These are phyloP conservation scores for Penicillium sp. DNA, from an alignment of 2,329 filamentous ascomycete genomes.

Conservation along the genomic window DNA sequence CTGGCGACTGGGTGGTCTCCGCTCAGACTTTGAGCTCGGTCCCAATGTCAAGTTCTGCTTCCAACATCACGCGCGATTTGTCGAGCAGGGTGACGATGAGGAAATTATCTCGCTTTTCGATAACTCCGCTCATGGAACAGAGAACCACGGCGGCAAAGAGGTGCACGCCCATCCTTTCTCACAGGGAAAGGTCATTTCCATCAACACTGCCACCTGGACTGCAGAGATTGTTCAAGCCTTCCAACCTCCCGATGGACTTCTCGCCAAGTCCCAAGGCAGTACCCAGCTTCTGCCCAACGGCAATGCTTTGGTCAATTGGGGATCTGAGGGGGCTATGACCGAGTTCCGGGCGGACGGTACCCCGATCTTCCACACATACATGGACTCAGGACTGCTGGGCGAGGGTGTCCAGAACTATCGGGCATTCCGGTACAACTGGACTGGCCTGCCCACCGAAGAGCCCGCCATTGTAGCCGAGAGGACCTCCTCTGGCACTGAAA, in stretches of 20 bases:
- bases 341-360: conserved; percentile 34
- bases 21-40: conserved; percentile 44
- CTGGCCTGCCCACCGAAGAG: conserved; percentile 35
- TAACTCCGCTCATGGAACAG: conserved; percentile 49
- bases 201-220: conserved; percentile 46
- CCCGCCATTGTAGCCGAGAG: conserved; percentile 40
- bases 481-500: conserved; percentile 30
- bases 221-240: conserved; percentile 49
- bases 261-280: conserved; percentile 53
- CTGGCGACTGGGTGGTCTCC: conserved; percentile 49
- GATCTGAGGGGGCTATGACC: conserved; percentile 47
- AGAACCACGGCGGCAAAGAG: conserved; percentile 33
- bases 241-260: conserved; percentile 50
- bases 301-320: conserved; percentile 59
- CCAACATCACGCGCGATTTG: conserved; percentile 52
- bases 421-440: conserved; percentile 42
- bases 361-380: conserved; percentile 40
- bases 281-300: conserved; percentile 55
- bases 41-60: conserved; percentile 49
- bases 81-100: conserved; percentile 46
- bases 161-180: conserved; percentile 43
- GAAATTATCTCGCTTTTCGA: conserved; percentile 56
- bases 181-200: conserved; percentile 46
- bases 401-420: conserved; percentile 42
- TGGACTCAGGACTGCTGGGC: conserved; percentile 44